These are phyloP conservation scores for Suillus variegatus DNA, from an alignment of 768 basidiomycete species.

Conservation along the genomic window DNA sequence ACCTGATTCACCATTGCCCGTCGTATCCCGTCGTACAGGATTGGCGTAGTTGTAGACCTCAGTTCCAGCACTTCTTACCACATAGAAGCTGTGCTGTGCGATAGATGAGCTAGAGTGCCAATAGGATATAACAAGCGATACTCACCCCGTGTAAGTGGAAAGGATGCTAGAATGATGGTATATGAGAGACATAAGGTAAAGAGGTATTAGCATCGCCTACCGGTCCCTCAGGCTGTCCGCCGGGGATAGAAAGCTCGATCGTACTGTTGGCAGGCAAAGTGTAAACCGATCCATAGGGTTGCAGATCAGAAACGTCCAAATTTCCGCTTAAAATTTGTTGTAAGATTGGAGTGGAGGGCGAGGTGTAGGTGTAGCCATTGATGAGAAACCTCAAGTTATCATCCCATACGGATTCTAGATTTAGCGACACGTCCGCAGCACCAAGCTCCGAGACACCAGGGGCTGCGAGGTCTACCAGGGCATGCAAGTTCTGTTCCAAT, in stretches of 20 bases:
- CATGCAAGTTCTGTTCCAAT: slow-evolving; percentile 18
- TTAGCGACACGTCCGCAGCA: slow-evolving; percentile 20
- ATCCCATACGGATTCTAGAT: slow-evolving; percentile 18
- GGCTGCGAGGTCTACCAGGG: slow-evolving; percentile 14
- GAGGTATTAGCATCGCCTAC: slow-evolving; percentile 23
- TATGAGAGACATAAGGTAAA: background rate
- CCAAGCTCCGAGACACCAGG: slow-evolving; percentile 14
- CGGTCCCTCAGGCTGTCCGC: slow-evolving; percentile 24
- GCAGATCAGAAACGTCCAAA: slow-evolving; percentile 10
- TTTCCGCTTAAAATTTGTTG: slow-evolving; percentile 24
- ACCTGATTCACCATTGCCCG: slow-evolving; percentile 28
- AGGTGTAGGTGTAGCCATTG: slow-evolving; percentile 14
- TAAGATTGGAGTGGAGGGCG: slow-evolving; percentile 19
- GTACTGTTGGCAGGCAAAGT: slow-evolving; percentile 16
- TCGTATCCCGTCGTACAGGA: slow-evolving; percentile 56
- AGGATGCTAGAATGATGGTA: slow-evolving; percentile 15
- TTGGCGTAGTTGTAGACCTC: slow-evolving; percentile 40
- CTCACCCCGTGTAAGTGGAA: slow-evolving; percentile 24
- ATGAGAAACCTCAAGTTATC: slow-evolving; percentile 17
- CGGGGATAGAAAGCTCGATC: slow-evolving; percentile 19
- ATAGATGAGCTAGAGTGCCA: background rate
- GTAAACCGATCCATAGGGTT: slow-evolving; percentile 16
- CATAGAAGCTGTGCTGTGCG: slow-evolving; percentile 41
- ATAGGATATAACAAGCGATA: background rate
- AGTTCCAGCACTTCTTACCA: slow-evolving; percentile 41